phyloP scores from a whole-genome alignment of 2,329 filamentous ascomycete genomes.

The Penicillium sumatraense region DNA sequence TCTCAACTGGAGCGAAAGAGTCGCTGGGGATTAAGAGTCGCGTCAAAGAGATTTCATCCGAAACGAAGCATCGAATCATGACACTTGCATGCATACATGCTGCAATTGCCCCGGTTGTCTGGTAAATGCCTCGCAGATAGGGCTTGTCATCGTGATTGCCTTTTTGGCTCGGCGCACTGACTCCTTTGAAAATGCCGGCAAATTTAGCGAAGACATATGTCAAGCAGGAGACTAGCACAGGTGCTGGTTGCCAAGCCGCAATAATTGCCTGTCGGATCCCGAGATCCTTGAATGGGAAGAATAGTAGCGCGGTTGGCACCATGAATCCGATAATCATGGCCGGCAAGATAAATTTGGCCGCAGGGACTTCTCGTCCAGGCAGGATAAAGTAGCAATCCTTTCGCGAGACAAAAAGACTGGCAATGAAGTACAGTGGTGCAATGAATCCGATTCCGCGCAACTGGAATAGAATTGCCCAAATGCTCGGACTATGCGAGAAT shows the following conservation, averaged over 20 bases:
- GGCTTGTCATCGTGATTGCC: neutral
- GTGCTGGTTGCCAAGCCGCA: slow-evolving; percentile 29
- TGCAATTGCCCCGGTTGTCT: slow-evolving; percentile 7
- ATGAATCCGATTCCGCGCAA: slow-evolving; percentile 24
- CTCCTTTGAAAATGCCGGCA: neutral
- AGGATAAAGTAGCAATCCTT: slow-evolving; percentile 16
- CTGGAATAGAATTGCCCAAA: slow-evolving; percentile 23
- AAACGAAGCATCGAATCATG: slow-evolving; percentile 4
- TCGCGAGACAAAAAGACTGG: slow-evolving; percentile 20
- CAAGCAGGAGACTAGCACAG: slow-evolving; percentile 25
- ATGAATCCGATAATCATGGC: slow-evolving; percentile 30
- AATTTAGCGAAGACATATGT: slow-evolving; percentile 17
- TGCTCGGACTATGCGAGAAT: slow-evolving; percentile 2
- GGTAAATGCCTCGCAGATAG: slow-evolving; percentile 5
- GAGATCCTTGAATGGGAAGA: slow-evolving; percentile 22
- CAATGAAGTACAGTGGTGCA: slow-evolving; percentile 30
- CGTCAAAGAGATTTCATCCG: slow-evolving; percentile 9
- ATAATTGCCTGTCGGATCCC: slow-evolving; percentile 22
- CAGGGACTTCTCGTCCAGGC: slow-evolving; percentile 17
- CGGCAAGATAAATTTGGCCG: slow-evolving; percentile 27
- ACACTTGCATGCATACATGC: slow-evolving; percentile 11
- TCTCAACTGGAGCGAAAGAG: slow-evolving; percentile 8
- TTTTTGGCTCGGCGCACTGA: neutral
- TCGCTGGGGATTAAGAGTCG: slow-evolving; percentile 19
- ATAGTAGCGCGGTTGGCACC: slow-evolving; percentile 30